A percentile compares a stretch with the other conserved stretches of the same genome.
Conservation (phyloP, 495 filamentous ascomycete species). For the Podospora conica region DNA sequence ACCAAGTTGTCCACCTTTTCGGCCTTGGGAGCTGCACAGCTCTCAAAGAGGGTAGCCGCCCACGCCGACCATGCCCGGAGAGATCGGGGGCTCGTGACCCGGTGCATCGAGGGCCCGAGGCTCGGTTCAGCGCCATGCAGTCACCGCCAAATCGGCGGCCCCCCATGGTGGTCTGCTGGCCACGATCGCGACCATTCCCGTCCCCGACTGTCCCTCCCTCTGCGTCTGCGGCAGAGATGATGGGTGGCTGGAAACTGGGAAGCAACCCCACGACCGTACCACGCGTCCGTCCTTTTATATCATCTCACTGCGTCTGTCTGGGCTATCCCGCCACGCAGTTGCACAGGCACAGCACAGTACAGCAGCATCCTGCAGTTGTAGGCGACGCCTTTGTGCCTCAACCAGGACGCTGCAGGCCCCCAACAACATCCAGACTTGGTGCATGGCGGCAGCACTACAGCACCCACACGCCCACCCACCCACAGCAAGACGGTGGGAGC, state of each 20-base stretch:
- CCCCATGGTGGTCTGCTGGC: background rate
- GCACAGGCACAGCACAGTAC: background rate
- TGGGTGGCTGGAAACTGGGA: background rate
- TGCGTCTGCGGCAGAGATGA: background rate
- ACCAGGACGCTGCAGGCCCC: background rate
- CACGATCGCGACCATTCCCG: background rate
- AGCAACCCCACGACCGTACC: background rate
- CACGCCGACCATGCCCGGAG: background rate
- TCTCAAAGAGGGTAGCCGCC: background rate
- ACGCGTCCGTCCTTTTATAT: background rate
- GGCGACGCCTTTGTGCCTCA: background rate
- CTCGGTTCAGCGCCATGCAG: background rate
- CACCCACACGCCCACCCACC: background rate
- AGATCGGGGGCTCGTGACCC: background rate
- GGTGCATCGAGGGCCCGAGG: background rate
- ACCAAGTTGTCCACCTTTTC: background rate
- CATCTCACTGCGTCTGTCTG: background rate
- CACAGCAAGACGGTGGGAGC: background rate
- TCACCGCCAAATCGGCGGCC: background rate
- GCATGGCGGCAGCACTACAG: background rate
- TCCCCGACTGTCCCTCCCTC: background rate
- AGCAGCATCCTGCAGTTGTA: background rate
- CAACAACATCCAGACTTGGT: background rate
- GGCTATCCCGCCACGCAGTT: background rate
- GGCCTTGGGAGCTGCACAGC: background rate